Percentiles rank a stretch among this genome's conserved stretches.
Conservation (phyloP, 768 basidiomycete species). For the Tulasnella sp. region DNA sequence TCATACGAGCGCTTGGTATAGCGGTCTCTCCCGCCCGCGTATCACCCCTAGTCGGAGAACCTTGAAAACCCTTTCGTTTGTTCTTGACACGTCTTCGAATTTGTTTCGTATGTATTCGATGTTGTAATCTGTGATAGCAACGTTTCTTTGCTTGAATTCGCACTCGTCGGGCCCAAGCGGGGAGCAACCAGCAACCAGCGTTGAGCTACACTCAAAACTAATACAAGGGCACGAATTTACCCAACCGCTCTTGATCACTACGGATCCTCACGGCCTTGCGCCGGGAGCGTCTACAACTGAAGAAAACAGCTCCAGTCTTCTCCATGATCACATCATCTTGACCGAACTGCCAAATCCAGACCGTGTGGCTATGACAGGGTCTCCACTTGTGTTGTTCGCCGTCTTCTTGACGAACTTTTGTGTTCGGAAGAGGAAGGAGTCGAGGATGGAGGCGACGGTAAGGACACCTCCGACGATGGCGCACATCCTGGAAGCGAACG, state of each 20-base stretch:
- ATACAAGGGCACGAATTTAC: not conserved
- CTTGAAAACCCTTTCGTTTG: too few relatives aligned
- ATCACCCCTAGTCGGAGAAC: too few relatives aligned
- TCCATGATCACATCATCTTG: constrained; percentile 1
- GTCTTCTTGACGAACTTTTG: constrained; percentile 60
- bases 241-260: not conserved
- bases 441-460: constrained; percentile 82
- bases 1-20: too few relatives aligned
- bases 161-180: too few relatives aligned
- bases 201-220: not conserved
- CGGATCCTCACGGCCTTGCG: not conserved
- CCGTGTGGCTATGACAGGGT: not conserved
- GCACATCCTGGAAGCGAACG: constrained; percentile 53
- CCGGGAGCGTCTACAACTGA: too few relatives aligned
- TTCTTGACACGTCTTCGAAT: too few relatives aligned
- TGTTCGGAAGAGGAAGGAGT: constrained; percentile 77
- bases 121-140: too few relatives aligned
- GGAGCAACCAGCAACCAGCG: too few relatives aligned
- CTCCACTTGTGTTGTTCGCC: not conserved
- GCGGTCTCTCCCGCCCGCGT: too few relatives aligned
- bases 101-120: too few relatives aligned
- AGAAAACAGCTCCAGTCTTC: not conserved
- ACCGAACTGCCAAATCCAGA: not conserved
- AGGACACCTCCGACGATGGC: constrained; percentile 96
- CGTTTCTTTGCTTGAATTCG: not conserved